phyloP scores from a whole-genome alignment of 2,329 filamentous ascomycete genomes.

The Ophiostoma triangulosporum region DNA sequence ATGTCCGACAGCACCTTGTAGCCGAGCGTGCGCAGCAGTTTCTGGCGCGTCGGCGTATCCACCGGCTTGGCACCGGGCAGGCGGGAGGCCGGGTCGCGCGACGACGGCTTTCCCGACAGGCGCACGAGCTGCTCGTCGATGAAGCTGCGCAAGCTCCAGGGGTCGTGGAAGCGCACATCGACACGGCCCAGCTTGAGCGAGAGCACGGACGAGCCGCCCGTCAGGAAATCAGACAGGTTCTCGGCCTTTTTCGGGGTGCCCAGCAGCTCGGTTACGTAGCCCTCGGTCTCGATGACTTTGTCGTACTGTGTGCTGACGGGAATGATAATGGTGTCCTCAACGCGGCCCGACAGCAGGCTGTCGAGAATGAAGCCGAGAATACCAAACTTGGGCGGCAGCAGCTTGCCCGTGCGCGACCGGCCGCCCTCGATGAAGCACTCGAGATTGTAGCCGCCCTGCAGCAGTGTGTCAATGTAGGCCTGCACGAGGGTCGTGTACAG shows the following conservation, averaged over 20 bases:
- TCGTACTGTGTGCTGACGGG: slow-evolving; percentile 97
- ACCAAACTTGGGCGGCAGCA: slow-evolving; percentile 88
- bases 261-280: slow-evolving; percentile 86
- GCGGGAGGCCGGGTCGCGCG: slow-evolving; percentile 28
- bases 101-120: slow-evolving; percentile 34
- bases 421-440: slow-evolving; percentile 98
- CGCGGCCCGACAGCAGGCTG: slow-evolving; percentile 73
- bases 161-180: slow-evolving; percentile 90
- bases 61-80: slow-evolving; percentile 34
- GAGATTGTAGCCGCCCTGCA: slow-evolving; percentile 85
- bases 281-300: slow-evolving; percentile 96
- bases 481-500: slow-evolving; percentile 90
- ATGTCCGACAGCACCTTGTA: slow-evolving; percentile 91
- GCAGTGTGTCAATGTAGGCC: slow-evolving; percentile 81
- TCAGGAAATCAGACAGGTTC: slow-evolving; percentile 80
- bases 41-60: slow-evolving; percentile 45
- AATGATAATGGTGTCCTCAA: slow-evolving; percentile 83
- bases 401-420: slow-evolving; percentile 81
- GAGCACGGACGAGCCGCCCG: slow-evolving; percentile 68
- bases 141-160: slow-evolving; percentile 80
- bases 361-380: slow-evolving; percentile 88
- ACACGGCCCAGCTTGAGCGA: slow-evolving; percentile 82
- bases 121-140: slow-evolving; percentile 61
- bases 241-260: slow-evolving; percentile 94
- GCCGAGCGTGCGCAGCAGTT: slow-evolving; percentile 71